phyloP scores from a whole-genome alignment of 768 basidiomycete species.

The Kwoniella newhampshirensis region DNA sequence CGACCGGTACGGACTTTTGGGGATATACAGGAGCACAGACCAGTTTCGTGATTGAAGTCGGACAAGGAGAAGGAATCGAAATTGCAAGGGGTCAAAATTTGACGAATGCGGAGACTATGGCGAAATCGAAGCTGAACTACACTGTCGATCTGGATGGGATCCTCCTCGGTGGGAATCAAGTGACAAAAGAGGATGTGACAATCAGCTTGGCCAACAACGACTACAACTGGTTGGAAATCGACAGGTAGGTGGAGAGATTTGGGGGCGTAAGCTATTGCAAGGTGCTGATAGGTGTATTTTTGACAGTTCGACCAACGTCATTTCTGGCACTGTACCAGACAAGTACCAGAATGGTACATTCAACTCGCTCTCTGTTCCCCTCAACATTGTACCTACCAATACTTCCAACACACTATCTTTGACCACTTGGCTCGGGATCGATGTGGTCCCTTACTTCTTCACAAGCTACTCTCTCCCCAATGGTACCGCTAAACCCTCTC shows the following conservation, averaged over 20 bases:
- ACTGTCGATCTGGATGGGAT: conserved; percentile 52
- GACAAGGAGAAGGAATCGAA: conserved; percentile 38
- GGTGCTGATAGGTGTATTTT: conserved; percentile 6
- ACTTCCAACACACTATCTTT: conserved; percentile 57
- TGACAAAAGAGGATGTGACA: conserved; percentile 64
- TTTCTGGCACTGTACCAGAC: conserved; percentile 67
- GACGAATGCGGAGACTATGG: conserved; percentile 66
- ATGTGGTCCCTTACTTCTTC: conserved; percentile 73
- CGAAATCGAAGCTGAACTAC: conserved; percentile 61
- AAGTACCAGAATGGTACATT: conserved; percentile 50
- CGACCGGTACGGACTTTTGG: conserved; percentile 73
- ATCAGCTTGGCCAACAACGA: conserved; percentile 64
- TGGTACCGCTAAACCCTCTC: conserved; percentile 60
- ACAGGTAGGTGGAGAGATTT: conserved; percentile 53
- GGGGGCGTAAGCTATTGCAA: background rate
- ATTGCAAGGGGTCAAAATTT: conserved; percentile 27
- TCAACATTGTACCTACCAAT: conserved; percentile 69
- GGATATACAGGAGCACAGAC: conserved; percentile 69
- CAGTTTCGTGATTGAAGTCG: conserved; percentile 63
- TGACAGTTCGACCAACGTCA: conserved; percentile 28
- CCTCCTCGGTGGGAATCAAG: conserved; percentile 62
- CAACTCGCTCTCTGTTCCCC: conserved; percentile 54
- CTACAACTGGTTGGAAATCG: conserved; percentile 59
- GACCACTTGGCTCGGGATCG: conserved; percentile 59
- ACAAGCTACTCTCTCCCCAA: conserved; percentile 61